Percentiles rank a stretch among this genome's conserved stretches.
Conservation (phyloP, 148 eudicot genomes). For the Vaccinium darrowii region DNA sequence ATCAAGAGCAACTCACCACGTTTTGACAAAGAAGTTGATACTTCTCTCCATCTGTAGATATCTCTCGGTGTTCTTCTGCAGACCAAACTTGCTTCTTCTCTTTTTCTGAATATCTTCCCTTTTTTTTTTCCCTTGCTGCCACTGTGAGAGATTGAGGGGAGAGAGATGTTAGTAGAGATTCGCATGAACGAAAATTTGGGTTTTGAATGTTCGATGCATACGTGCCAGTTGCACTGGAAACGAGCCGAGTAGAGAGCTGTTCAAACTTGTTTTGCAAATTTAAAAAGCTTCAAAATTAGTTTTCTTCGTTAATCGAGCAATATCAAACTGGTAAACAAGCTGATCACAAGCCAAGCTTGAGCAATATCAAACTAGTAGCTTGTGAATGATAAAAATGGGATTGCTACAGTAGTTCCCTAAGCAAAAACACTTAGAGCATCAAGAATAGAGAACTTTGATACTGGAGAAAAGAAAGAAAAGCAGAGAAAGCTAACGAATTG, state of each 20-base stretch:
- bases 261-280: neutral
- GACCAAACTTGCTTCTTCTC: neutral
- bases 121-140: neutral
- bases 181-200: no score
- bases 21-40: slow-evolving; percentile 15
- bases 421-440: neutral
- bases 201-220: no score
- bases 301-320: neutral
- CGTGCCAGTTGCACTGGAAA: no score
- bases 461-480: no score
- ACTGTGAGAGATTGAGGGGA: neutral
- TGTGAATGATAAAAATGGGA: no score
- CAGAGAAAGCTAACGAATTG: neutral
- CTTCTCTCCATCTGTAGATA: slow-evolving; percentile 23
- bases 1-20: neutral
- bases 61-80: neutral
- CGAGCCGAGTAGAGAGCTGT: neutral
- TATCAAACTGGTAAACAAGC: no score
- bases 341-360: neutral
- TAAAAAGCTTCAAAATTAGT: neutral
- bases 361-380: no score
- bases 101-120: neutral
- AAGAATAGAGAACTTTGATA: neutral
- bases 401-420: no score
- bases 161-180: no score